Conservation (phyloP, 805 yeast species). For the Metschnikowia santaceciliae region DNA sequence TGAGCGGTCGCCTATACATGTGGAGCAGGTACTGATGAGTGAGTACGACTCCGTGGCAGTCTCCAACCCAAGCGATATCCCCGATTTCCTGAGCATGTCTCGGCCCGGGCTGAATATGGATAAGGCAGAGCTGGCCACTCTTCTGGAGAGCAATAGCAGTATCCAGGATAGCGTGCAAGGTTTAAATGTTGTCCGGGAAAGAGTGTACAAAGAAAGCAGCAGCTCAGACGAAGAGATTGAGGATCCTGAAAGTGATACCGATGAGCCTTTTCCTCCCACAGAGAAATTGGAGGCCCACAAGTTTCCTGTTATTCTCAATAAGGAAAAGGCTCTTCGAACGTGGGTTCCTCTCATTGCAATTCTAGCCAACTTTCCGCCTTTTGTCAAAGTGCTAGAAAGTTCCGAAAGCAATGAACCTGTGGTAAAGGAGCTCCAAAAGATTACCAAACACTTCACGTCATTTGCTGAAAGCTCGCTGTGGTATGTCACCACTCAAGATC, state of each 20-base stretch:
- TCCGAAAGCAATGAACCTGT: constrained; percentile 12
- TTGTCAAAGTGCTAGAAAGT: constrained; percentile 26
- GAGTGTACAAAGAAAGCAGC: constrained; percentile 1
- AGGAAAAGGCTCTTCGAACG: constrained; percentile 15
- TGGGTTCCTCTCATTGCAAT: constrained; percentile 40
- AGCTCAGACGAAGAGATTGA: constrained; percentile 3
- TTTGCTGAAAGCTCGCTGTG: constrained; percentile 11
- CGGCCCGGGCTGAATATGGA: constrained; percentile 4
- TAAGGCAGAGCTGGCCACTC: constrained; percentile 4
- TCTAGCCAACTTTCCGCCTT: constrained; percentile 32
- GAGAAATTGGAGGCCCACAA: constrained; percentile 9
- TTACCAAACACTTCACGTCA: constrained; percentile 17
- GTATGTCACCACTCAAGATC: constrained; percentile 21
- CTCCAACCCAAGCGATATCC: constrained; percentile 30
- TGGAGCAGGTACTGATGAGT: background rate
- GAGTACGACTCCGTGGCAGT: constrained; percentile 22
- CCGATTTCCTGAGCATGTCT: constrained; percentile 20
- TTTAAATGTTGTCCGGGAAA: constrained; percentile 1
- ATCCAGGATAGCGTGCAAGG: constrained; percentile 4
- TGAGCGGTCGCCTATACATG: constrained; percentile 8
- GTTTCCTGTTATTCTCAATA: constrained; percentile 12
- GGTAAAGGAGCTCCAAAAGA: constrained; percentile 20
- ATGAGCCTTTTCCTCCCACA: constrained; percentile 10
- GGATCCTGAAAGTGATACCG: constrained; percentile 1
- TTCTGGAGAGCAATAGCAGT: constrained; percentile 6